Evolutionary conservation across 129 eudicot species (phyloP).

Genomic region (Oenanthe sinensis): DNA sequence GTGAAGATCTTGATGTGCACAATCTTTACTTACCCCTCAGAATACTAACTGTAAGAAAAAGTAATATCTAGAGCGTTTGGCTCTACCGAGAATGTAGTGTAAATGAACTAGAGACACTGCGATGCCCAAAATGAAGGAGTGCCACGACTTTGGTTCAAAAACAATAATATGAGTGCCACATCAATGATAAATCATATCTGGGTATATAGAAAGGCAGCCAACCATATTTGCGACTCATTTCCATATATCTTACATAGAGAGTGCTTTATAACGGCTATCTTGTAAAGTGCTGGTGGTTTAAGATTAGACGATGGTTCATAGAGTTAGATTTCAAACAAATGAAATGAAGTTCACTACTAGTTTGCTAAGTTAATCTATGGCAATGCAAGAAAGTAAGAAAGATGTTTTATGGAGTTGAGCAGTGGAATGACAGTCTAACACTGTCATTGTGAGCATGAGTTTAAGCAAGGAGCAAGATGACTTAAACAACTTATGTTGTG

Average conservation of each 20-base stretch:
- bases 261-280: background rate
- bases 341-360: background rate
- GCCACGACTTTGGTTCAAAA: background rate
- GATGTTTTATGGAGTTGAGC: background rate
- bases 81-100: background rate
- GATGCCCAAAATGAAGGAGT: background rate
- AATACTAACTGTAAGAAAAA: too few relatives aligned
- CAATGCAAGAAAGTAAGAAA: background rate
- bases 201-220: background rate
- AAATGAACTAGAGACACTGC: background rate
- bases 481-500: background rate
- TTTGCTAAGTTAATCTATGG: background rate
- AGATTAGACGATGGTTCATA: background rate
- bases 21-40: background rate
- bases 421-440: background rate
- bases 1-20: background rate
- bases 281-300: background rate
- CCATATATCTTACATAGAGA: background rate
- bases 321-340: background rate
- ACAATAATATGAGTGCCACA: background rate
- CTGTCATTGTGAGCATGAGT: background rate
- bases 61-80: background rate
- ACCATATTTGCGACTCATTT: background rate
- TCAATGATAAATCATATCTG: background rate
- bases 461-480: background rate